Conservation (phyloP, 306 rosid genomes). For the Fragaria ananassa region DNA sequence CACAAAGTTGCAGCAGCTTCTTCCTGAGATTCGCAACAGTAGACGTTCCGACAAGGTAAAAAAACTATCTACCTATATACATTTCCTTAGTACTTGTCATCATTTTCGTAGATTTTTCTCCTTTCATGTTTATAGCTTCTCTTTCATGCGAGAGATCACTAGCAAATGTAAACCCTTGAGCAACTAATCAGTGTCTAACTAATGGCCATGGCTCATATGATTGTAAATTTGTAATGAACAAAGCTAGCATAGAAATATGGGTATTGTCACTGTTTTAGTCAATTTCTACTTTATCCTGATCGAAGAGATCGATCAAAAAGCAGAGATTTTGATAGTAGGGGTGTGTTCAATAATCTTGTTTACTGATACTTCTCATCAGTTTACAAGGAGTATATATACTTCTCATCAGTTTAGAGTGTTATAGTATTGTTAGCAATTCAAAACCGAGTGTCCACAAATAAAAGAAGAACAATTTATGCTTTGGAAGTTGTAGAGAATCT, state of each 20-base stretch:
- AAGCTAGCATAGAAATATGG: neutral
- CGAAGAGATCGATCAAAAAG: neutral
- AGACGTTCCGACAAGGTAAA: slow-evolving; percentile 76
- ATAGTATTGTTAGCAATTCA: neutral
- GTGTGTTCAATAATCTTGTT: neutral
- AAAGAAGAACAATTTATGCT: neutral
- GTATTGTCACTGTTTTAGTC: neutral
- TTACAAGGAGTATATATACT: neutral
- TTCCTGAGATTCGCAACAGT: slow-evolving; percentile 82
- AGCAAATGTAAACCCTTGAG: neutral
- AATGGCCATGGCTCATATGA: neutral
- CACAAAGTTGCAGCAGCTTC: slow-evolving; percentile 88
- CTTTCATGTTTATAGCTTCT: neutral
- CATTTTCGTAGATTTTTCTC: neutral
- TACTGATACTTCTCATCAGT: neutral
- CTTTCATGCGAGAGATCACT: neutral
- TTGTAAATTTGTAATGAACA: neutral
- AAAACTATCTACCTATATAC: neutral
- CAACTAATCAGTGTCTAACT: neutral
- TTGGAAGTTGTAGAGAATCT: neutral
- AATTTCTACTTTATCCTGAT: neutral
- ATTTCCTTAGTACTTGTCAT: neutral
- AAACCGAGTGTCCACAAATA: neutral
- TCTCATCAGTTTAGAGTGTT: neutral
- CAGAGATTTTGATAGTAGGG: neutral